Conservation (phyloP, 164 flowering plant species). For the Warburgia ugandensis region DNA sequence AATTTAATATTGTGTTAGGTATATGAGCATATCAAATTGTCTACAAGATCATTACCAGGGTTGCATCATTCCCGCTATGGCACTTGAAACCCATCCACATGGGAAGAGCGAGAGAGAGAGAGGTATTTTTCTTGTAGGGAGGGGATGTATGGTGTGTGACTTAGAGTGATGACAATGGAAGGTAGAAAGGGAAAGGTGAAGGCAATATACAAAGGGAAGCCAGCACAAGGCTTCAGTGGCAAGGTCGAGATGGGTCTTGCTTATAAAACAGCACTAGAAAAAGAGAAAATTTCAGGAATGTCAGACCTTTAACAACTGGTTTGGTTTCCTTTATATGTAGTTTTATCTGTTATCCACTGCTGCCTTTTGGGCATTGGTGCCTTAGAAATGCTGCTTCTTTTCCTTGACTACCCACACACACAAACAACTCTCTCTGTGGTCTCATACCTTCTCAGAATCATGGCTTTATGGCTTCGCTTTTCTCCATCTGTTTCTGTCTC, state of each 20-base stretch:
- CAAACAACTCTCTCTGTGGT: slow-evolving; percentile 16
- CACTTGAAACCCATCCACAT: no score
- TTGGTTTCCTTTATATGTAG: slow-evolving; percentile 1
- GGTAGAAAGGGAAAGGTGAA: background rate
- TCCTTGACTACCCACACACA: background rate
- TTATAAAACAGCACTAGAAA: background rate
- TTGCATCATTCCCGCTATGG: no score
- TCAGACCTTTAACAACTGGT: slow-evolving; percentile 18
- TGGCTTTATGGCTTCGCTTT: slow-evolving; percentile 2
- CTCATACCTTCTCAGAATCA: slow-evolving; percentile 2
- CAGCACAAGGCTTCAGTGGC: background rate
- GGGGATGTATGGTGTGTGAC: no score
- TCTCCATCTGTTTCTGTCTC: background rate
- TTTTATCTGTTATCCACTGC: background rate
- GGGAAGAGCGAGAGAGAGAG: no score
- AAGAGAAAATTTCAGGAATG: slow-evolving; percentile 12
- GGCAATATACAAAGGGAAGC: background rate
- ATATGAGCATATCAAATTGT: no score
- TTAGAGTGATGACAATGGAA: background rate
- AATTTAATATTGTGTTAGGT: no score
- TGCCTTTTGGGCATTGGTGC: slow-evolving; percentile 7
- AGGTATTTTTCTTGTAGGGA: no score
- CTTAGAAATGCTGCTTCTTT: background rate
- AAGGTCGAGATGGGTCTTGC: background rate
- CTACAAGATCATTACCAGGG: no score